These are phyloP conservation scores for Linnemannia zychae DNA, from an alignment of 192 early-diverging fungal species.

Conservation along the genomic window DNA sequence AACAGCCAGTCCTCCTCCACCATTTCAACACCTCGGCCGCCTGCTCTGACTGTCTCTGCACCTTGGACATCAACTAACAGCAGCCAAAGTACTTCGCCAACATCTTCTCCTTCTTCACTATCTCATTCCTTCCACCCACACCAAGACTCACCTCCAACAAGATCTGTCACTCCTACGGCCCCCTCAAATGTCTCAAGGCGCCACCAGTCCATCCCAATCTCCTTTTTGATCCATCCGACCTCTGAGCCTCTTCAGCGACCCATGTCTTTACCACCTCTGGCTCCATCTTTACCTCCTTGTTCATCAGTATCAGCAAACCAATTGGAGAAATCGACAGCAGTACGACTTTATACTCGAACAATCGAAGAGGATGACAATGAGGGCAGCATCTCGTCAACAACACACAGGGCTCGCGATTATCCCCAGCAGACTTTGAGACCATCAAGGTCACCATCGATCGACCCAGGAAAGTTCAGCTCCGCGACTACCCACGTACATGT, in stretches of 20 bases:
- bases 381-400: neutral
- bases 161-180: neutral
- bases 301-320: neutral
- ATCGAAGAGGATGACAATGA: neutral
- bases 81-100: neutral
- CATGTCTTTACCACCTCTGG: neutral
- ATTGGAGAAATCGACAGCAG: neutral
- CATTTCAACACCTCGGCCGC: neutral
- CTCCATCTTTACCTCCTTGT: neutral
- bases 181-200: neutral
- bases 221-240: constrained; percentile 32
- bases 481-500: neutral
- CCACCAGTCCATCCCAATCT: constrained; percentile 41
- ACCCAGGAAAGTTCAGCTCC: neutral
- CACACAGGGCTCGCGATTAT: neutral
- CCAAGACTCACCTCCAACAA: neutral
- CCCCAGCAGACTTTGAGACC: neutral
- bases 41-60: neutral
- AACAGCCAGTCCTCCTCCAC: neutral
- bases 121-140: neutral
- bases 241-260: constrained; percentile 11
- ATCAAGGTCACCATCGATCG: neutral
- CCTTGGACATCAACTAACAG: constrained; percentile 1
- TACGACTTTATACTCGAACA: neutral
- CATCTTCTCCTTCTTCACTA: neutral